Evolutionary conservation across 371 early-diverging fungal genomes (phyloP).

Genomic region (Enteropsectra breve): DNA sequence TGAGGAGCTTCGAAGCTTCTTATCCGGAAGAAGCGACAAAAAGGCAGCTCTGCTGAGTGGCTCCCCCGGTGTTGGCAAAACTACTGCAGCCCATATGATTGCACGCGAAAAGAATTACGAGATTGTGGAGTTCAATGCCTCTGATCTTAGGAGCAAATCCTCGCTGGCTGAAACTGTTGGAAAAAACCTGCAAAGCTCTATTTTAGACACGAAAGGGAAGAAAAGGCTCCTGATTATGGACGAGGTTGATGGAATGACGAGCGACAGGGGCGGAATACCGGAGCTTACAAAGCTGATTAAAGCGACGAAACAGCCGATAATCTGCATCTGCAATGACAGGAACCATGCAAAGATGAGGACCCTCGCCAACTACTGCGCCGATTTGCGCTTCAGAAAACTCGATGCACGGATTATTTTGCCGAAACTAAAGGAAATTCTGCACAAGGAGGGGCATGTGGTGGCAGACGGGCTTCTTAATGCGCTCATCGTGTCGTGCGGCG

Average conservation of each 20-base stretch:
- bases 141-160: conserved; percentile 84
- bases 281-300: conserved; percentile 82
- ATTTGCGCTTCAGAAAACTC: conserved; percentile 72
- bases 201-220: background rate
- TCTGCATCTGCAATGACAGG: conserved; percentile 96
- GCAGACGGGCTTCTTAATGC: conserved; percentile 72
- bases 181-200: conserved; percentile 29
- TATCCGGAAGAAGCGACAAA: conserved; percentile 59
- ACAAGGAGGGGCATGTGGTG: conserved; percentile 69
- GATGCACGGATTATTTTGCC: conserved; percentile 65
- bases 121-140: conserved; percentile 92
- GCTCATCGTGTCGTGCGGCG: conserved; percentile 70
- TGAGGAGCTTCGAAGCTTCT: conserved; percentile 67
- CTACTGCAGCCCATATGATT: conserved; percentile 80
- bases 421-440: conserved; percentile 69
- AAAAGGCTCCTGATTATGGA: conserved; percentile 82
- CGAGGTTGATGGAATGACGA: conserved; percentile 98
- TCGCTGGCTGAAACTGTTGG: conserved; percentile 56
- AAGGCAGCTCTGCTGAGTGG: conserved; percentile 81
- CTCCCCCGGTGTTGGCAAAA: conserved; percentile 96
- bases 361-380: conserved; percentile 74
- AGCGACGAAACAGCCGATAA: conserved; percentile 80
- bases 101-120: conserved; percentile 70
- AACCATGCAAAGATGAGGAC: conserved; percentile 75
- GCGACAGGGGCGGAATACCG: conserved; percentile 84